A percentile compares a stretch with the other conserved stretches of the same genome.
Evolutionary conservation across 2,329 filamentous ascomycete genomes (phyloP).

Genomic region (Fusarium xyrophilum): DNA sequence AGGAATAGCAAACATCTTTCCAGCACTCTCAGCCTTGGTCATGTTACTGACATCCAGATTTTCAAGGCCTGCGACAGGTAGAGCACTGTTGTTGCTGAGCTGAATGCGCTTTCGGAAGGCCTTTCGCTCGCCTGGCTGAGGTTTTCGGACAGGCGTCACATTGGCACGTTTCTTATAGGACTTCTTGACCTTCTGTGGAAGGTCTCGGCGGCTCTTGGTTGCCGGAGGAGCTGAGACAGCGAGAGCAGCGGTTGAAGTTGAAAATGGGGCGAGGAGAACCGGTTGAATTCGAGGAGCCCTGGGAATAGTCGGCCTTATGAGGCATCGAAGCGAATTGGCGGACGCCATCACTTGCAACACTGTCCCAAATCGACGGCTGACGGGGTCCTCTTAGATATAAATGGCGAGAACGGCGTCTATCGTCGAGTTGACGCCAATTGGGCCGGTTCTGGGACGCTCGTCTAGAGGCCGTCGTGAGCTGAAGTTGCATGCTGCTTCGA

Average conservation of each 20-base stretch:
- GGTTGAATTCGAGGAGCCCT: conserved; percentile 46
- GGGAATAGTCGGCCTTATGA: conserved; percentile 48
- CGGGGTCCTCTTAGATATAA: conserved; percentile 7
- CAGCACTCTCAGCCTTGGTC: conserved; percentile 62
- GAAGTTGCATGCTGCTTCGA: conserved; percentile 39
- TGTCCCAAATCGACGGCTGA: neutral
- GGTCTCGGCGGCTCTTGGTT: conserved; percentile 47
- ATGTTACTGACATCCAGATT: conserved; percentile 65
- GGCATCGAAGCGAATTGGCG: conserved; percentile 52
- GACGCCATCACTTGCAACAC: conserved; percentile 47
- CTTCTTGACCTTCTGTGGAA: conserved; percentile 51
- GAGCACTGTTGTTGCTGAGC: conserved; percentile 91
- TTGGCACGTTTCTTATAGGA: conserved; percentile 61
- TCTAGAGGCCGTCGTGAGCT: conserved; percentile 37
- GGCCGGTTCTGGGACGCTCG: conserved; percentile 36
- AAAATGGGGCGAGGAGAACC: conserved; percentile 51
- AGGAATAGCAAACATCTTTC: conserved; percentile 73
- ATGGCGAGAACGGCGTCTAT: conserved; percentile 16
- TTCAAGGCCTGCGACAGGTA: conserved; percentile 73
- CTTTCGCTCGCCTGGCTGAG: conserved; percentile 81
- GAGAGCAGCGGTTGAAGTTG: conserved; percentile 44
- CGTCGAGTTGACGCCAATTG: conserved; percentile 44
- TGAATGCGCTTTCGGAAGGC: conserved; percentile 87
- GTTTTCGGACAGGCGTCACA: conserved; percentile 59
- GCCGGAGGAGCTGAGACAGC: conserved; percentile 42